Evolutionary conservation across 495 filamentous ascomycete species (phyloP).

Genomic region (Annulohypoxylon moriforme): DNA sequence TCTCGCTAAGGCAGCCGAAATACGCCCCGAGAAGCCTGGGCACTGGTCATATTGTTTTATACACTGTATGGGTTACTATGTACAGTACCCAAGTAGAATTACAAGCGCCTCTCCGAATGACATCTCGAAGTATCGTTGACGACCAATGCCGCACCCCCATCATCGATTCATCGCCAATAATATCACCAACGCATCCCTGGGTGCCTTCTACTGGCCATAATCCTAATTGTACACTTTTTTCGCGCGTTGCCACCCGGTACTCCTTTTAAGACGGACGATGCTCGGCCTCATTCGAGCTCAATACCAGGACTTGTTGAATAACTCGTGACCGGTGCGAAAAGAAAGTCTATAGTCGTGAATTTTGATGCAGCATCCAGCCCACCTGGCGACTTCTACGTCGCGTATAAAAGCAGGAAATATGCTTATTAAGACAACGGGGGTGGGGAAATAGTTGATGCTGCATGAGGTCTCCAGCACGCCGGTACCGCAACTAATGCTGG

Average conservation of each 20-base stretch:
- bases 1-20: too few relatives aligned
- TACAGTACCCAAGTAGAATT: slow-evolving; percentile 47
- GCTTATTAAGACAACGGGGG: slow-evolving; percentile 42
- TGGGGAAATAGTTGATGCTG: slow-evolving; percentile 27
- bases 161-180: slow-evolving; percentile 35
- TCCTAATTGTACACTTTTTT: slow-evolving; percentile 48
- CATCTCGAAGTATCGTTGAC: slow-evolving; percentile 34
- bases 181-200: slow-evolving; percentile 40
- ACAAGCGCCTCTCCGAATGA: slow-evolving; percentile 35
- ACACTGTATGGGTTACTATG: slow-evolving; percentile 44
- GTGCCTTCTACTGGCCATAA: slow-evolving; percentile 40
- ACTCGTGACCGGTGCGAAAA: slow-evolving; percentile 29
- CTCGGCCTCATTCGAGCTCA: slow-evolving; percentile 24
- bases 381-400: slow-evolving; percentile 9
- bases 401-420: slow-evolving; percentile 27
- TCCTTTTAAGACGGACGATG: slow-evolving; percentile 14
- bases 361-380: slow-evolving; percentile 39
- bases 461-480: slow-evolving; percentile 25
- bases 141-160: slow-evolving; percentile 31
- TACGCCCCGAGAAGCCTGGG: not conserved
- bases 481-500: slow-evolving; percentile 11
- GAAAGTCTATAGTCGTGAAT: slow-evolving; percentile 44
- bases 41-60: slow-evolving; percentile 33
- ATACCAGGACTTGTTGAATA: slow-evolving; percentile 23
- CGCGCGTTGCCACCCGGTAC: slow-evolving; percentile 31